Evolutionary conservation across 164 flowering plant genomes (phyloP).

Genomic region (Vitis amurensis): DNA sequence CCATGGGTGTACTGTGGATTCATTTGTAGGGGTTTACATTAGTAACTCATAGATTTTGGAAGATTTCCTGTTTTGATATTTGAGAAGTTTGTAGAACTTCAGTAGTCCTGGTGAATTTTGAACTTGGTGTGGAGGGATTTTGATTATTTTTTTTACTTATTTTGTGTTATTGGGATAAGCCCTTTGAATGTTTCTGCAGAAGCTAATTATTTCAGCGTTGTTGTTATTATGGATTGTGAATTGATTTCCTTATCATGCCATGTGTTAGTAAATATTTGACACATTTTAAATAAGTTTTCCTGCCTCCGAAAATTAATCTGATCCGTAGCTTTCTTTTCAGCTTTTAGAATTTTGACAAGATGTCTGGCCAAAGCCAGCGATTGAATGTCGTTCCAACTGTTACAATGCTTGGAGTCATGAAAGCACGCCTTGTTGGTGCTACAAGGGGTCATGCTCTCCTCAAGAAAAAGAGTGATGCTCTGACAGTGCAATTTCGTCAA

Average conservation of each 20-base stretch:
- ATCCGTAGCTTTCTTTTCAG: background rate
- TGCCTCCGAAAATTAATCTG: too few relatives aligned
- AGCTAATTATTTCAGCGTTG: background rate
- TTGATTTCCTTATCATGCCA: background rate
- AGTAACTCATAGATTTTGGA: too few relatives aligned
- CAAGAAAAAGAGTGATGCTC: conserved; percentile 96
- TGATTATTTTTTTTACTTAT: background rate
- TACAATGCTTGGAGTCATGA: conserved; percentile 83
- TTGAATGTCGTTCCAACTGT: conserved; percentile 94
- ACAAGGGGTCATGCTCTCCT: conserved; percentile 96
- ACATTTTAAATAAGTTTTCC: background rate
- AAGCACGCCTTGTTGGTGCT: conserved; percentile 92
- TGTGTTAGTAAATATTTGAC: background rate
- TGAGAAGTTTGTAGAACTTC: too few relatives aligned
- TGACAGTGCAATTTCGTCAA: conserved; percentile 87
- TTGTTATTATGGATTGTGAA: background rate
- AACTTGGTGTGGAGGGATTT: background rate
- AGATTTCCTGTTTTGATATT: too few relatives aligned
- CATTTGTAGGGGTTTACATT: too few relatives aligned
- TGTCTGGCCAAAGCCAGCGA: conserved; percentile 90
- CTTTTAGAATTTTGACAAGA: conserved; percentile 31
- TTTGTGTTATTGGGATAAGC: background rate
- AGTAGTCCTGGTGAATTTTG: too few relatives aligned
- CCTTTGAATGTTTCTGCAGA: background rate
- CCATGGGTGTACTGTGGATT: too few relatives aligned